Evolutionary conservation across 2,329 filamentous ascomycete species (phyloP), one percentile per base, ranked within the genome.

Genomic region (Phaeosphaeriaceae sp.): DNA sequence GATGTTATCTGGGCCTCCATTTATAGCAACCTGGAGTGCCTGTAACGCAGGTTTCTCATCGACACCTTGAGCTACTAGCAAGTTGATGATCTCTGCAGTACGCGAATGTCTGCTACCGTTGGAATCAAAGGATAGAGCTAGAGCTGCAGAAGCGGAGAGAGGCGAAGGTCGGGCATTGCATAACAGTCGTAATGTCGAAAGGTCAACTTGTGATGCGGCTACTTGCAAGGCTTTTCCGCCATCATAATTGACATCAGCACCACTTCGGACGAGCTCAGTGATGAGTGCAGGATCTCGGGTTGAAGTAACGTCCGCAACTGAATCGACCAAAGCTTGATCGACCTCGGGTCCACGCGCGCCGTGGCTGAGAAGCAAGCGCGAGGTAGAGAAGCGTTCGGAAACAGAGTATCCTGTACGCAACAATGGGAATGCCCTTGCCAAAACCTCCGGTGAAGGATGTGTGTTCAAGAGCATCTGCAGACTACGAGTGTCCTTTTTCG

Each of bases 51-150:
- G 48, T 15, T 58, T 53, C 42, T 71, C 65, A 46, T 76, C 70
- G 9, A 69, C 47, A 3, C 68, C 69, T 31, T 69, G 54, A 2
- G 56, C 57, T 2, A 76, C 51, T 19, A 77, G 60, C 42, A 71
- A 42, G 17, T 75, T 66, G n/a, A 76, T 62, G 21, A 77, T 63
- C 9, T 64, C 54, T 17, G 68, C 15, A 33, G 72, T 72, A 21
- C 54, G 53, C 3, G 62, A 48, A n/a, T 69, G 67, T 51, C 68
- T 69, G 17, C 48, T 54, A 7, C 70, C 66, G 20, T 67, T 56
- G 19, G 68, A 47, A 25, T 65, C 62, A 36, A 77, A 75, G 0
- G 70, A 61, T n/a, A 72, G 54, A 17, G 71, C 68, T n/a, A 77
- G 60, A 4, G 70, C 68, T 42, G 65, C 51, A 1, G 72, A 73